Evolutionary conservation across 805 yeast species (phyloP), one percentile per base, ranked within the genome.

Genomic region (Middelhovenomyces tepae): DNA sequence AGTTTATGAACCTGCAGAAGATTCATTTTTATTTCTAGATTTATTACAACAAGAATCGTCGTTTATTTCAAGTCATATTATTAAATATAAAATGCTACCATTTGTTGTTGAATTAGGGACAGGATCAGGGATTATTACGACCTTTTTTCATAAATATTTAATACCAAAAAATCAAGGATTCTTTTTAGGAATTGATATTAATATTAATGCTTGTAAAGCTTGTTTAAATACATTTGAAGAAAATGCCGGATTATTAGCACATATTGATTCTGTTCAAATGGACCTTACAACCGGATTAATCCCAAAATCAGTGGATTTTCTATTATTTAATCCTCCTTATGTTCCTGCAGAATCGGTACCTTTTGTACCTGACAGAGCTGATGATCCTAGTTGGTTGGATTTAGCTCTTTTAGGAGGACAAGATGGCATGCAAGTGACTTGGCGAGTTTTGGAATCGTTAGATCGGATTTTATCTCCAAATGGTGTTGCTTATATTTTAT

Each of bases 1-100:
- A 45, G 94, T 89, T 3, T 91, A 91, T 53, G 98, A 91, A 50
- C 97, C 98, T 0, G 73, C 94, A 0, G 98, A 91, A 48, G 98
- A 91, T 60, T 73, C 94, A 5, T 91, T 79, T 50, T 70, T 89
- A 7, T 62, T 91, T 7, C 57, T 91, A 27, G 98, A 91, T 53
- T 65, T 79, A 10, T 63, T 91, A 29, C 97, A 91, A 48, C 53
- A 62, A 25, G 79, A 82, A 32, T 54, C 51, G 28, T 45, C 40
- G 1, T 63, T 45, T 22, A 48, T 77, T 33, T 32, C 22, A 18
- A 31, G 7, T 11, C 21, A 11, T 24, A 31, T 7, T 7, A 17
- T 24, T 4, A 35, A 27, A 4, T 31, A 20, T 2, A 11, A 17
- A 3, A 35, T 36, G 1, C 15, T 41, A 1, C 82, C 91, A 0